A percentile compares a stretch with the other conserved stretches of the same genome.
Evolutionary conservation across 2,329 filamentous ascomycete species (phyloP).

Genomic region (Xylaria arbuscula): DNA sequence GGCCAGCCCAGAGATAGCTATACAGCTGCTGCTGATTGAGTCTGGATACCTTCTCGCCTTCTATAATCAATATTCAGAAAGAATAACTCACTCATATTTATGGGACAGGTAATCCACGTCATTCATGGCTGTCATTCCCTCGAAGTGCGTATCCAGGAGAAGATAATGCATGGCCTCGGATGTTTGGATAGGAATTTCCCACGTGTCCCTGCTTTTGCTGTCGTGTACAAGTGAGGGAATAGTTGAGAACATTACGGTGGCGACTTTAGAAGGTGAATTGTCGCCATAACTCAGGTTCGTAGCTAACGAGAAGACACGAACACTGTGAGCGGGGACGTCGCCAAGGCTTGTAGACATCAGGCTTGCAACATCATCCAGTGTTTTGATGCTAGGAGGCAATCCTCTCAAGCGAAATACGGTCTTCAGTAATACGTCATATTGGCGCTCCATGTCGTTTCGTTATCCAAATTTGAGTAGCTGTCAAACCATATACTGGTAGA

Average conservation of each 20-base stretch:
- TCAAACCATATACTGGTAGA: too few relatives aligned
- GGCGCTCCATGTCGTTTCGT: background rate
- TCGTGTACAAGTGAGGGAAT: slow-evolving; percentile 24
- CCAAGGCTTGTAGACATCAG: slow-evolving; percentile 30
- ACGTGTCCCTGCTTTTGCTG: slow-evolving; percentile 14
- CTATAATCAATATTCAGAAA: background rate
- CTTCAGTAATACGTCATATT: slow-evolving; percentile 2
- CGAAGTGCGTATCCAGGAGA: slow-evolving; percentile 42
- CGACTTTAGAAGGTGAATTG: slow-evolving; percentile 35
- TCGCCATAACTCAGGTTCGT: slow-evolving; percentile 26
- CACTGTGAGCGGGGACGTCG: slow-evolving; percentile 28
- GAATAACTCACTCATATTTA: slow-evolving; percentile 38
- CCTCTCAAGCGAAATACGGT: slow-evolving; percentile 29
- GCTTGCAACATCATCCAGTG: slow-evolving; percentile 16
- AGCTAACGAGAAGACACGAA: slow-evolving; percentile 39
- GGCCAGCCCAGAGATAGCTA: slow-evolving; percentile 43
- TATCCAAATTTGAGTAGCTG: background rate
- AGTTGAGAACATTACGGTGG: slow-evolving; percentile 38
- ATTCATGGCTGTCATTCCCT: slow-evolving; percentile 41
- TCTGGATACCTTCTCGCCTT: background rate
- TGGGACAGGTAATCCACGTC: slow-evolving; percentile 36
- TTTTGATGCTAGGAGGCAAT: slow-evolving; percentile 18
- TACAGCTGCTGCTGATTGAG: slow-evolving; percentile 34
- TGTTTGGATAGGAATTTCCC: slow-evolving; percentile 3
- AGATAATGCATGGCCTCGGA: slow-evolving; percentile 19